phyloP scores from a whole-genome alignment of 2,329 filamentous ascomycete genomes.

The Claviceps cyperi region DNA sequence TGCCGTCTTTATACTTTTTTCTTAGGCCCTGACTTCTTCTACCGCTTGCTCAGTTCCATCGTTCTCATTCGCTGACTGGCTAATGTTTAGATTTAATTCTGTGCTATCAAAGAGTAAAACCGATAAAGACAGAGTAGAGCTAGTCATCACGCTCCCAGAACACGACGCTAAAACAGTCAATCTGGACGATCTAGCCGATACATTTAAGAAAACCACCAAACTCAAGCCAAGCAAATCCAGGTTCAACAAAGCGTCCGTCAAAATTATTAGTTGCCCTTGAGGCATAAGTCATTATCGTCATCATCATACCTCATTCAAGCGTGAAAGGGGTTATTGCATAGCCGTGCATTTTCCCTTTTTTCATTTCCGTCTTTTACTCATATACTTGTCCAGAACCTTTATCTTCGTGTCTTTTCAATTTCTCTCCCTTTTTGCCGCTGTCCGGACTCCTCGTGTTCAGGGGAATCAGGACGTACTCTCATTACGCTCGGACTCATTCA shows the following conservation, averaged over 20 bases:
- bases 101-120: slow-evolving; percentile 7
- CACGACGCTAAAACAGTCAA: slow-evolving; percentile 17
- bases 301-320: not conserved
- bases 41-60: not conserved
- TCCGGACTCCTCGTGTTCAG: not conserved
- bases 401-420: not conserved
- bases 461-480: too few species aligned
- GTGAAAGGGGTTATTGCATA: not conserved
- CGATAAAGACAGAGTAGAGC: slow-evolving; percentile 22
- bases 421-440: too few species aligned
- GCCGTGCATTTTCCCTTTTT: not conserved
- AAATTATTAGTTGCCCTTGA: slow-evolving; percentile 15
- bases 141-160: slow-evolving; percentile 21
- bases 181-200: slow-evolving; percentile 18
- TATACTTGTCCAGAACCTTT: not conserved
- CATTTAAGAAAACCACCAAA: slow-evolving; percentile 21
- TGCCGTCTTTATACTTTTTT: not conserved
- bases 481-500: slow-evolving; percentile 10
- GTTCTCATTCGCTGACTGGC: not conserved
- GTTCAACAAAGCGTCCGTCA: slow-evolving; percentile 21
- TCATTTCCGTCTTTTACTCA: not conserved
- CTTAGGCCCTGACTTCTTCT: not conserved
- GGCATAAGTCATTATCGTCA: not conserved
- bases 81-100: slow-evolving; percentile 1
- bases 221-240: slow-evolving; percentile 16